Evolutionary conservation across 2,329 filamentous ascomycete genomes (phyloP).

Genomic region (Podosphaera aphanis): DNA sequence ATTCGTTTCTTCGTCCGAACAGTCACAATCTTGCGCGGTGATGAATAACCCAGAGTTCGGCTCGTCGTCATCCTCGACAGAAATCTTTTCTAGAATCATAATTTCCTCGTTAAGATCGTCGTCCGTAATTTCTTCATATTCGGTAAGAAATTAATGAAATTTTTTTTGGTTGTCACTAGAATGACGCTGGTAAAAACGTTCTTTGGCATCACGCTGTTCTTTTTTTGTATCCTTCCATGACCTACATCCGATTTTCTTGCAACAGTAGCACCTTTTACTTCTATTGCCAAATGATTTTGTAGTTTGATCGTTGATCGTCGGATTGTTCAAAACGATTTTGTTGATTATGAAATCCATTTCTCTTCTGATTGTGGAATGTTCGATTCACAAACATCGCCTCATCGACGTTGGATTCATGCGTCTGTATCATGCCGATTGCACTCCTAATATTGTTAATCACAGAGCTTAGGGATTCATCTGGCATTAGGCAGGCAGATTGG

Average conservation of each 20-base stretch:
- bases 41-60: background rate
- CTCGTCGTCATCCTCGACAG: background rate
- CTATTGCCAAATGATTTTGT: background rate
- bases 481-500: background rate
- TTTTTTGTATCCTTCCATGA: background rate
- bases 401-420: background rate
- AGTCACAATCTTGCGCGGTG: background rate
- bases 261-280: background rate
- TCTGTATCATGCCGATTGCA: background rate
- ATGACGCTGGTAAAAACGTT: background rate
- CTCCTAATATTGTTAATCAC: background rate
- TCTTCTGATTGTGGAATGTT: background rate
- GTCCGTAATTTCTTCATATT: background rate
- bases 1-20: background rate
- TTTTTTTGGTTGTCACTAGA: background rate
- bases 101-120: background rate
- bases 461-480: background rate
- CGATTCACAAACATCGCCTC: background rate
- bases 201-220: background rate
- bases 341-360: background rate
- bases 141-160: background rate
- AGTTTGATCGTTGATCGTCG: background rate
- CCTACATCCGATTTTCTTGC: background rate
- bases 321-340: background rate
- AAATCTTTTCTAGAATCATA: background rate